Percentiles rank a stretch among this genome's conserved stretches.
phyloP scores from a whole-genome alignment of 306 rosid species.

The Corylus avellana region DNA sequence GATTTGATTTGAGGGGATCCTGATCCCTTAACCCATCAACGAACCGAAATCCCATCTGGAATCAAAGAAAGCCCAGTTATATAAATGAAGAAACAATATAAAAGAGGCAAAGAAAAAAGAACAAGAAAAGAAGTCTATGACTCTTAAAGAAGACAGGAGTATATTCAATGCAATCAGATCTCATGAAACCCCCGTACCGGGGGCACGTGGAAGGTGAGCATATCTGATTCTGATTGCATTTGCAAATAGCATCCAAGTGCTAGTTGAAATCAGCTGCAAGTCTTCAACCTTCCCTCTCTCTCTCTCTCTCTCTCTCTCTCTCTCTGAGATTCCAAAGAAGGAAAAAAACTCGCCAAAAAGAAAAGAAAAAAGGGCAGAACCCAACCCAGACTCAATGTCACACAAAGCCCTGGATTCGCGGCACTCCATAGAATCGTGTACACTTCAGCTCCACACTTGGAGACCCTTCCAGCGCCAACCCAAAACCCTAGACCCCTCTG shows the following conservation, averaged over 20 bases:
- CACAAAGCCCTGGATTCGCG: conserved; percentile 65
- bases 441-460: conserved; percentile 74
- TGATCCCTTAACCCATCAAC: no score
- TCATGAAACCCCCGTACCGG: not conserved
- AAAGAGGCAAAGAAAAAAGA: no score
- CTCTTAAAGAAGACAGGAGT: no score
- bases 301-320: not conserved
- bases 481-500: conserved; percentile 53
- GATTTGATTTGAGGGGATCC: no score
- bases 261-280: not conserved
- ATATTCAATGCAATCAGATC: no score
- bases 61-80: no score
- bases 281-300: not conserved
- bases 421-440: conserved; percentile 61
- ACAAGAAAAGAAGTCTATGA: no score
- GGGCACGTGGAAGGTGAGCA: not conserved
- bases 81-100: no score
- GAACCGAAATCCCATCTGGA: no score
- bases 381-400: conserved; percentile 41
- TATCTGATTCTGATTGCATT: no score
- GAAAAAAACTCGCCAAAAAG: not conserved
- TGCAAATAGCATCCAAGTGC: no score
- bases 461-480: conserved; percentile 67
- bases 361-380: not conserved
- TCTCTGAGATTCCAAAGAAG: not conserved